phyloP scores from a whole-genome alignment of 371 early-diverging fungal genomes.

The Entomophthora muscae region DNA sequence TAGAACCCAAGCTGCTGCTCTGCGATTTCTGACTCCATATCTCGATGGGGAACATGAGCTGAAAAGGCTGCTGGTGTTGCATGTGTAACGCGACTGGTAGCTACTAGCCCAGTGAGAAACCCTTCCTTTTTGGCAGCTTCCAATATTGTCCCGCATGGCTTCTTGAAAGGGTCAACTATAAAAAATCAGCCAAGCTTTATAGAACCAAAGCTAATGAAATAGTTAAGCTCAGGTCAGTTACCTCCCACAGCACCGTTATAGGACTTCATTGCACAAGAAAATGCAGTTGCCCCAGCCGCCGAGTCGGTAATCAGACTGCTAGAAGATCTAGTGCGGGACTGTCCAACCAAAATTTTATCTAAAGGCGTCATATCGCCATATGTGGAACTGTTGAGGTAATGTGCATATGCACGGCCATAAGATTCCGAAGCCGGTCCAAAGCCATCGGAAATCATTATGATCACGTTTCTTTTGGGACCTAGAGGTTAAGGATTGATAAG shows the following conservation, averaged over 20 bases:
- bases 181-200: background rate
- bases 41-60: conserved; percentile 59
- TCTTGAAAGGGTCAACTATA: conserved; percentile 30
- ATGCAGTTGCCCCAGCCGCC: conserved; percentile 92
- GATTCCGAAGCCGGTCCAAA: conserved; percentile 91
- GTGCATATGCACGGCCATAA: conserved; percentile 59
- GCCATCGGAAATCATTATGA: conserved; percentile 86
- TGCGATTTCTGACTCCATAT: conserved; percentile 70
- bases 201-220: background rate
- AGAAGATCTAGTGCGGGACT: conserved; percentile 69
- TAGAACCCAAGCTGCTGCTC: conserved; percentile 71
- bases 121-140: conserved; percentile 77
- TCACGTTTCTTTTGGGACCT: conserved; percentile 40
- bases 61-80: conserved; percentile 68
- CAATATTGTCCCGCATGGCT: conserved; percentile 79
- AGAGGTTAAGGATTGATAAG: background rate
- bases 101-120: conserved; percentile 76
- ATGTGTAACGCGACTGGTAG: conserved; percentile 81
- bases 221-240: conserved; percentile 8
- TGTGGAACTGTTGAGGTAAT: conserved; percentile 28
- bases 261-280: conserved; percentile 63
- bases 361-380: conserved; percentile 32
- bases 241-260: conserved; percentile 80
- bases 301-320: conserved; percentile 77
- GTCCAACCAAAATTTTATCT: conserved; percentile 70